These are phyloP conservation scores for Murraya koenigii DNA, from an alignment of 345 rosid genomes.

Conservation along the genomic window DNA sequence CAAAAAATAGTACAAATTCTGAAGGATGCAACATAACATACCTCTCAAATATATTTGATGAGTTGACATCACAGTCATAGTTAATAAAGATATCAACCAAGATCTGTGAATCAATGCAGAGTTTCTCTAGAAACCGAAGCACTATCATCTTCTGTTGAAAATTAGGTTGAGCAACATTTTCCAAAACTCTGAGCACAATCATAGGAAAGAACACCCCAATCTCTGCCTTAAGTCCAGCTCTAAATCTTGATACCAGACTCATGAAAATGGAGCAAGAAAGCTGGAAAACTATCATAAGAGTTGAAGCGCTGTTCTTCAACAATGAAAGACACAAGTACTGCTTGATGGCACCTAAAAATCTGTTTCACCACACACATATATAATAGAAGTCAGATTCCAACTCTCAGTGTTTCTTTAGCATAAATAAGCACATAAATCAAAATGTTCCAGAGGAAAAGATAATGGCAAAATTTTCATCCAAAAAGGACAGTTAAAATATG, in stretches of 20 bases:
- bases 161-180: constrained; percentile 97
- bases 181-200: constrained; percentile 95
- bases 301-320: constrained; percentile 95
- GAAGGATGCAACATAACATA: constrained; percentile 25
- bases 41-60: constrained; percentile 99
- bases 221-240: constrained; percentile 99
- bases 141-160: constrained; percentile 98
- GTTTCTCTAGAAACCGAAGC: constrained; percentile 94
- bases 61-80: constrained; percentile 99
- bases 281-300: constrained; percentile 96
- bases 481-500: neutral
- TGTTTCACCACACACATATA: constrained; percentile 40
- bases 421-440: neutral
- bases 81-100: constrained; percentile 96
- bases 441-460: neutral
- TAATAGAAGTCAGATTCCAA: constrained; percentile 10
- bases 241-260: constrained; percentile 93
- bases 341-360: constrained; percentile 98
- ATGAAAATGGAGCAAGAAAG: constrained; percentile 99
- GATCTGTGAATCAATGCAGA: constrained; percentile 95
- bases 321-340: constrained; percentile 91
- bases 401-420: neutral
- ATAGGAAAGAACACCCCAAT: constrained; percentile 99
- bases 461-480: neutral
- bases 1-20: neutral